Percentiles rank a stretch among this genome's conserved stretches.
These are phyloP conservation scores for Chaetoceros tenuissimus DNA, from an alignment of 108 stramenopile species.

Conservation along the genomic window DNA sequence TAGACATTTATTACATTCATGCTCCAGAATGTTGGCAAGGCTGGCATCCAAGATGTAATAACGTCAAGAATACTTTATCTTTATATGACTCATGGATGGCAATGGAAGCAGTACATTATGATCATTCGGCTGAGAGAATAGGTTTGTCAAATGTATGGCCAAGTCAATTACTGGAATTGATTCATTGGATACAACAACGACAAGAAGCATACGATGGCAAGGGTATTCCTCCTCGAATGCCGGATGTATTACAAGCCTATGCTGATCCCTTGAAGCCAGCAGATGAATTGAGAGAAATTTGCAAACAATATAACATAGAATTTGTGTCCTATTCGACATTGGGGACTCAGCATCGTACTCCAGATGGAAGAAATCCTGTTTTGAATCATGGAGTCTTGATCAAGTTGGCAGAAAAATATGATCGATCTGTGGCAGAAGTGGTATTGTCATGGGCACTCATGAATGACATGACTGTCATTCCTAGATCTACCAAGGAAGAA, in stretches of 20 bases:
- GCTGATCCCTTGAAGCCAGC: slow-evolving; percentile 36
- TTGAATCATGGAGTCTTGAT: slow-evolving; percentile 10
- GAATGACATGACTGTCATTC: slow-evolving; percentile 43
- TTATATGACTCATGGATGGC: slow-evolving; percentile 36
- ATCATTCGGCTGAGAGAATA: slow-evolving; percentile 31
- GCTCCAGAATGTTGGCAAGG: slow-evolving; percentile 23
- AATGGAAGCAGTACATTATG: slow-evolving; percentile 40
- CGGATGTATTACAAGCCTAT: slow-evolving; percentile 44
- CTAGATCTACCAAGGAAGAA: slow-evolving; percentile 27
- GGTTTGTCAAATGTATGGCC: slow-evolving; percentile 37
- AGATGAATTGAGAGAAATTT: slow-evolving; percentile 25
- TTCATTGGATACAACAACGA: slow-evolving; percentile 22
- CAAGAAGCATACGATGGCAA: neutral
- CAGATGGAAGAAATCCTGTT: slow-evolving; percentile 22
- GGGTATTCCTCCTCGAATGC: slow-evolving; percentile 30
- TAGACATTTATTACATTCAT: slow-evolving; percentile 50
- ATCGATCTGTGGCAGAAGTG: slow-evolving; percentile 32
- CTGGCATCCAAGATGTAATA: slow-evolving; percentile 43
- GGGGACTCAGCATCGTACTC: slow-evolving; percentile 13
- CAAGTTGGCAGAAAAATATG: slow-evolving; percentile 16
- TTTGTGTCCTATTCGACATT: slow-evolving; percentile 50
- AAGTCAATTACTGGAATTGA: slow-evolving; percentile 25
- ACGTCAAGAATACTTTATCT: slow-evolving; percentile 18
- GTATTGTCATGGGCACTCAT: slow-evolving; percentile 44
- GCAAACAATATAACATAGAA: slow-evolving; percentile 36